Percentiles rank a stretch among this genome's conserved stretches.
Evolutionary conservation across 1,284 basidiomycete species (phyloP).

Genomic region (Pisolithus thermaeus): DNA sequence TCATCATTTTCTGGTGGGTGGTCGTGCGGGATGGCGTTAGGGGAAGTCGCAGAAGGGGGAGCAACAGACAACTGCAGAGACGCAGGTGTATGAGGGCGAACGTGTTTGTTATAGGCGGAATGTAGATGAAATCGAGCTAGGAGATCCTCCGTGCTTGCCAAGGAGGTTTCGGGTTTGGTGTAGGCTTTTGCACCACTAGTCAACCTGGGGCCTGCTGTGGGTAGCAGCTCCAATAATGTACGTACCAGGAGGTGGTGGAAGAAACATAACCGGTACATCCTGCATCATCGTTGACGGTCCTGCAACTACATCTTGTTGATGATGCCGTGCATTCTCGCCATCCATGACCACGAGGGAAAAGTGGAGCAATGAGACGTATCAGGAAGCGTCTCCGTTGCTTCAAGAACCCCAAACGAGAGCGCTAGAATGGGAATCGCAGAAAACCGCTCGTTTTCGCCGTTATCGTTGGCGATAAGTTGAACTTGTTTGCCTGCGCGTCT

Average conservation of each 20-base stretch:
- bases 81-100: conserved; percentile 40
- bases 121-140: conserved; percentile 62
- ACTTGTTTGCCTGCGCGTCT: conserved; percentile 19
- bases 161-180: conserved; percentile 41
- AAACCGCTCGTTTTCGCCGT: conserved; percentile 9
- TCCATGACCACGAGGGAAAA: conserved; percentile 23
- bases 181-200: conserved; percentile 15
- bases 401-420: conserved; percentile 17
- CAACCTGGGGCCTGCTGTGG: conserved; percentile 1
- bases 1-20: conserved; percentile 42
- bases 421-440: background rate
- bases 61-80: conserved; percentile 14
- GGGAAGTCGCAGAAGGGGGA: conserved; percentile 24
- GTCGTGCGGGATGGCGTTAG: conserved; percentile 37
- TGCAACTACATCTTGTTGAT: conserved; percentile 24
- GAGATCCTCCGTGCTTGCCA: conserved; percentile 70
- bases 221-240: background rate
- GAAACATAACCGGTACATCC: conserved; percentile 19
- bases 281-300: conserved; percentile 29
- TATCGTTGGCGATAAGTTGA: conserved; percentile 28
- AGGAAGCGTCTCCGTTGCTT: conserved; percentile 18
- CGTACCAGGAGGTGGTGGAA: conserved; percentile 25
- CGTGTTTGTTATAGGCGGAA: conserved; percentile 70
- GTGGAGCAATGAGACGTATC: conserved; percentile 15
- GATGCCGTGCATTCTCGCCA: conserved; percentile 18